Evolutionary conservation across 768 basidiomycete species (phyloP), one percentile per base, ranked within the genome.

Genomic region (Cyathus striatus): DNA sequence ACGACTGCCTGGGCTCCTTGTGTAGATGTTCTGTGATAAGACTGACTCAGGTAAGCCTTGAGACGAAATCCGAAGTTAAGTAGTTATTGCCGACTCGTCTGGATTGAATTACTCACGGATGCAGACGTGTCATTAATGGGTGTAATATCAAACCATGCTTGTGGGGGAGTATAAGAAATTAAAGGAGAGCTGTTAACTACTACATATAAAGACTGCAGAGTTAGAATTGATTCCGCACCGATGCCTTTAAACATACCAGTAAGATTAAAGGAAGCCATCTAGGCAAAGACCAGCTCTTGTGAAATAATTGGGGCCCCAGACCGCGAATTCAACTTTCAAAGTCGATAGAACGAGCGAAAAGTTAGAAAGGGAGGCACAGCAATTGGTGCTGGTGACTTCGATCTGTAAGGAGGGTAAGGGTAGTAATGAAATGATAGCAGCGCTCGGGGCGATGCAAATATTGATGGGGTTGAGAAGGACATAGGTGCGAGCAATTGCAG

Each of bases 131-230:
- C 72, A 32, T 62, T 57, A 35, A 46, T 51, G 13, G 70, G 64
- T 10, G 68, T 60, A n/a, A n/a, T 32, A 55, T 76, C 74, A 36
- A 54, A 54, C 78, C 77, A 80, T 45, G 74, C 72, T 44, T 64
- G 70, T 51, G 57, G 55, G 45, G 77, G 77, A 23, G 60, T 54
- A 51, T 79, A 81, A 44, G 63, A 51, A 54, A 80, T 68, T 44
- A 78, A 62, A 56, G 78, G 75, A 48, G 78, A 78, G 55, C 67
- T 62, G 51, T 80, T 78, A 52, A 79, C 78, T 53, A 75, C 79
- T 81, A 45, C n/a, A 38, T 14, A 33, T 32, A 34, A 34, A 36
- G 43, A 22, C n/a, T 24, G 38, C n/a, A 23, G 33, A 12, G 1
- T 20, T 24, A 10, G 32, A 23, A 23, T 23, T n/a, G n/a, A n/a